Conservation (phyloP, 192 early-diverging fungal species). For the Chytriomyces sp. region DNA sequence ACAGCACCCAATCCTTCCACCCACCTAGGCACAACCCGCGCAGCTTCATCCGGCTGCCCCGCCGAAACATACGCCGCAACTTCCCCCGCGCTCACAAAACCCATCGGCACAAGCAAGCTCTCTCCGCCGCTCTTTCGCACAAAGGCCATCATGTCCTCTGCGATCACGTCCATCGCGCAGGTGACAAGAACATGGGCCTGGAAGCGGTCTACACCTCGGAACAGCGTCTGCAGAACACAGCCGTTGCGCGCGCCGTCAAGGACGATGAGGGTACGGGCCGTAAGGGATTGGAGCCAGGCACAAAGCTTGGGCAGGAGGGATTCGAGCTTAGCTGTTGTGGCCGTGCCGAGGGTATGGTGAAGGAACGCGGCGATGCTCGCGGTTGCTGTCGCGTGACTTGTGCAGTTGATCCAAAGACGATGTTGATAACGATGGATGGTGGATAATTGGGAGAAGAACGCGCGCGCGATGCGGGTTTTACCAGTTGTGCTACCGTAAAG, state of each 20-base stretch:
- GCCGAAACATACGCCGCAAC: too few relatives aligned
- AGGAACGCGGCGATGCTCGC: too few relatives aligned
- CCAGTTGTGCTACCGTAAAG: neutral
- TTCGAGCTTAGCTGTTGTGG: too few relatives aligned
- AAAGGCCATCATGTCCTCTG: too few relatives aligned
- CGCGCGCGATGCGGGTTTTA: neutral
- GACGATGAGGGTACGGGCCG: neutral
- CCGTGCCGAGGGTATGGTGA: too few relatives aligned
- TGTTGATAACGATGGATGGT: too few relatives aligned
- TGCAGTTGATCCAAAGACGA: conserved; percentile 2
- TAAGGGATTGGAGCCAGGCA: neutral
- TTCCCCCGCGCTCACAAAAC: too few relatives aligned
- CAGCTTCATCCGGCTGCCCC: neutral
- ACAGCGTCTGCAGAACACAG: neutral
- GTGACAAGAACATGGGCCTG: conserved; percentile 9
- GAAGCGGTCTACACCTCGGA: neutral
- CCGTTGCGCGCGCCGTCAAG: neutral
- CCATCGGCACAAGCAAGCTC: conserved; percentile 4
- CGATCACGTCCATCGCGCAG: too few relatives aligned
- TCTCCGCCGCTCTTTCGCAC: neutral
- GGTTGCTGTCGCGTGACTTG: neutral
- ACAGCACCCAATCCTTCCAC: neutral
- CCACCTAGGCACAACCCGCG: neutral
- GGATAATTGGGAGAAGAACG: neutral
- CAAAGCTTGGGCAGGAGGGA: too few relatives aligned